Evolutionary conservation across 305 asterid species (phyloP).

Genomic region (Fraxinus baroniana): DNA sequence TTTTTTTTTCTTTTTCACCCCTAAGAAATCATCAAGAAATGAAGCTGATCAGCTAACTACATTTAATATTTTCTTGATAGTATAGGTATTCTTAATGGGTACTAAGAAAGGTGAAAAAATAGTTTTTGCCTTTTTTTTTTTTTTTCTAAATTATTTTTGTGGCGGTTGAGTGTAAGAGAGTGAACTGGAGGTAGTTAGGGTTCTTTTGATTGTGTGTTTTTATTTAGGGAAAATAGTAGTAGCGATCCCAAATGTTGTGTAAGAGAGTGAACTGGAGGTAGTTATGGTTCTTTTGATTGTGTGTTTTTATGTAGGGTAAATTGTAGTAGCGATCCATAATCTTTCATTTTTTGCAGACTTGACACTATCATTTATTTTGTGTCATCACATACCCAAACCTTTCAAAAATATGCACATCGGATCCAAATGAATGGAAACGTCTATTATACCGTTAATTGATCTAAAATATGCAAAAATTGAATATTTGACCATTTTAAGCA

Average conservation of each 20-base stretch:
- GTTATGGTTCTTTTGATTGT: too few species aligned
- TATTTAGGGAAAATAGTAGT: background rate
- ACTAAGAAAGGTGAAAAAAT: background rate
- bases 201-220: background rate
- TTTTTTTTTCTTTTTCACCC: too few species aligned
- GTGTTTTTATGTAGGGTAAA: too few species aligned
- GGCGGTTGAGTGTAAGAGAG: background rate
- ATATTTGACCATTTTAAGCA: too few species aligned
- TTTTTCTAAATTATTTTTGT: background rate
- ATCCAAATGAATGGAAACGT: background rate
- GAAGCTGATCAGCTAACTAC: background rate
- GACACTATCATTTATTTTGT: too few species aligned
- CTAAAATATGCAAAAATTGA: too few species aligned
- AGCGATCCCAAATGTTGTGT: background rate
- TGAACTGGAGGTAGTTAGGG: background rate
- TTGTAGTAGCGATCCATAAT: too few species aligned
- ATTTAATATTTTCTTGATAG: background rate
- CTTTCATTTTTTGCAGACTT: background rate
- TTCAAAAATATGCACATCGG: background rate
- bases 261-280: too few species aligned
- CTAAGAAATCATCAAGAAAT: background rate
- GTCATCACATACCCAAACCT: background rate
- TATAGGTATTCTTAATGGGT: constrained; percentile 5
- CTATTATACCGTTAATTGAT: too few species aligned
- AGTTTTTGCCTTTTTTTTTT: background rate